Evolutionary conservation across 805 yeast species (phyloP).

Genomic region (Blastobotrys parvus): DNA sequence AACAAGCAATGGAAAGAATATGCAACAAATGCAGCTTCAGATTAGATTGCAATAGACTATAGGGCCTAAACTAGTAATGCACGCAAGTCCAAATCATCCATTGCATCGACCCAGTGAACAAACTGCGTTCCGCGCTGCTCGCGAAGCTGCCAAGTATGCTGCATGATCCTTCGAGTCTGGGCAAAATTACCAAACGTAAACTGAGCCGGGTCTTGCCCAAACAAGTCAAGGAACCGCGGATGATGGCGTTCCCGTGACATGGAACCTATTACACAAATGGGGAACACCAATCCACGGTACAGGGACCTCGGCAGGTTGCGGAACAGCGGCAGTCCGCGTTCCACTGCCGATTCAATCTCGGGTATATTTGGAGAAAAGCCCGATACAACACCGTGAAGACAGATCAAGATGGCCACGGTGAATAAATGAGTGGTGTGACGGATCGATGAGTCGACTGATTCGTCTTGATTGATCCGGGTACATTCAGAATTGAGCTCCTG

Average conservation of each 20-base stretch:
- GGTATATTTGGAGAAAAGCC: not conserved
- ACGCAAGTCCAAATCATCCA: not conserved
- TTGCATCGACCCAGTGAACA: not conserved
- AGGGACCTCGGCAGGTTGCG: not conserved
- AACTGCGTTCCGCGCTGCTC: not conserved
- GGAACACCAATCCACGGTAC: not conserved
- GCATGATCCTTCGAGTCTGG: not conserved
- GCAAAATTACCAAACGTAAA: not conserved
- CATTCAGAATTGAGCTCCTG: not conserved
- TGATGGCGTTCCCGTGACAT: not conserved
- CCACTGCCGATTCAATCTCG: not conserved
- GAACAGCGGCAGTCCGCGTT: not conserved
- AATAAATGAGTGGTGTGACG: not conserved
- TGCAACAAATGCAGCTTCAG: not conserved
- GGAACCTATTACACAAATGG: not conserved
- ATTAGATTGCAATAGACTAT: not conserved
- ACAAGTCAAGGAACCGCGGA: not conserved
- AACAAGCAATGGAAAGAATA: not conserved
- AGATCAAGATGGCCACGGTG: not conserved
- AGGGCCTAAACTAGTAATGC: not conserved
- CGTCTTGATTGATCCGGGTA: too few species aligned
- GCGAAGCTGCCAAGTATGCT: not conserved
- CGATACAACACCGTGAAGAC: not conserved
- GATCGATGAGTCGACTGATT: not conserved
- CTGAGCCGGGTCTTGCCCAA: not conserved